Percentiles rank a stretch among this genome's conserved stretches.
These are phyloP conservation scores for Calycina herbarum DNA, from an alignment of 2,329 filamentous ascomycete genomes.

Conservation along the genomic window DNA sequence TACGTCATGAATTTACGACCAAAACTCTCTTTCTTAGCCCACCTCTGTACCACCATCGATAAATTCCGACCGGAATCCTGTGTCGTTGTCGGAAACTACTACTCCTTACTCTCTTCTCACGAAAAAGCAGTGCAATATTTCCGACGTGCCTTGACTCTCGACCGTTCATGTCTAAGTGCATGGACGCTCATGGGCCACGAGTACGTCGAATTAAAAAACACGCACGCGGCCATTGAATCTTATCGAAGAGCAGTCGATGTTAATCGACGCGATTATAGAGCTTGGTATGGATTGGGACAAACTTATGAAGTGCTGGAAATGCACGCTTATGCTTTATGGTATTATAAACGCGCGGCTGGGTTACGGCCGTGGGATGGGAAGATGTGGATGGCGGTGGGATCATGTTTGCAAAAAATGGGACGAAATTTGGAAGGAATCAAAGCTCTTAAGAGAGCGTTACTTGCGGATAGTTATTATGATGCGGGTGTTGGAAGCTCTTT, in stretches of 20 bases:
- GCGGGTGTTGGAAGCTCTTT: constrained; percentile 49
- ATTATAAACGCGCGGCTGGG: constrained; percentile 93
- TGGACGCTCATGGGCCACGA: constrained; percentile 99
- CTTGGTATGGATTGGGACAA: constrained; percentile 96
- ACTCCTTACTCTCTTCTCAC: constrained; percentile 88
- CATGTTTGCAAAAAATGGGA: constrained; percentile 87
- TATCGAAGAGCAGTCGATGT: constrained; percentile 94
- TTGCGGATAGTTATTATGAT: constrained; percentile 86
- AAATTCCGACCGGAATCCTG: constrained; percentile 97
- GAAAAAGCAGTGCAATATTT: constrained; percentile 99
- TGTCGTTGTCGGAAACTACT: constrained; percentile 96
- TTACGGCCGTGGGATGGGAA: constrained; percentile 95
- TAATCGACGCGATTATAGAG: constrained; percentile 93
- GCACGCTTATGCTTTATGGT: constrained; percentile 96
- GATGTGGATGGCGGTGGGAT: constrained; percentile 97
- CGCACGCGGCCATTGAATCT: constrained; percentile 94
- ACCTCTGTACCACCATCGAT: constrained; percentile 86
- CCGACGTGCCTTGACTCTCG: constrained; percentile 84
- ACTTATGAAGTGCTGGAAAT: constrained; percentile 98
- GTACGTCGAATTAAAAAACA: constrained; percentile 98
- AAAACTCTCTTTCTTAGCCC: constrained; percentile 88
- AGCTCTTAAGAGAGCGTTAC: constrained; percentile 86
- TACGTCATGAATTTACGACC: constrained; percentile 88
- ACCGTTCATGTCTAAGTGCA: constrained; percentile 86
- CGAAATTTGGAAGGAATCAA: constrained; percentile 89